Evolutionary conservation across 352 stramenopile genomes (phyloP).

Genomic region (Phytophthora brassicae): DNA sequence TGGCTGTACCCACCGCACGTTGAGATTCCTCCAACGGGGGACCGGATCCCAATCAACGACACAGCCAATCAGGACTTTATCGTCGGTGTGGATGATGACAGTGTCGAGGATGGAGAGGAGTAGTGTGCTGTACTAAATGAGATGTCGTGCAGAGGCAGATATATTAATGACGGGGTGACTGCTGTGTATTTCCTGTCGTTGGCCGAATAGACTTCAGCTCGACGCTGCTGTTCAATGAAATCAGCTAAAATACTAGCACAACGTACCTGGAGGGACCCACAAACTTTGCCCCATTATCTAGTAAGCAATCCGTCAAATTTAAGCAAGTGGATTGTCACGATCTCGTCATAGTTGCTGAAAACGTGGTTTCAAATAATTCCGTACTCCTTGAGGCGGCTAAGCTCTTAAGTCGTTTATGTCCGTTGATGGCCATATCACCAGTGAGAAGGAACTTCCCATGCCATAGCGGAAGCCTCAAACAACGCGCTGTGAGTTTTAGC

Average conservation of each 20-base stretch:
- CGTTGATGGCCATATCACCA: constrained; percentile 67
- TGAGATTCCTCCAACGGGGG: constrained; percentile 53
- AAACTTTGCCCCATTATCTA: constrained; percentile 83
- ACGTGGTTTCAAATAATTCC: background rate
- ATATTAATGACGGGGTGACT: too few relatives aligned
- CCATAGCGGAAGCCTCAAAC: constrained; percentile 74
- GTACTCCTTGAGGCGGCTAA: too few relatives aligned
- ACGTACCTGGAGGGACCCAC: constrained; percentile 67
- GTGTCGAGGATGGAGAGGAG: constrained; percentile 12
- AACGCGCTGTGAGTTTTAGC: constrained; percentile 47
- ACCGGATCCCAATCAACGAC: constrained; percentile 50
- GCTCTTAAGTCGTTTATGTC: too few relatives aligned
- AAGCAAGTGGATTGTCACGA: constrained; percentile 56
- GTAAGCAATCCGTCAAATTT: constrained; percentile 60
- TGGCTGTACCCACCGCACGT: constrained; percentile 79
- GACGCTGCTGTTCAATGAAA: too few relatives aligned
- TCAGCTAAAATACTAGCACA: too few relatives aligned
- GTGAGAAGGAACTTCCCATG: constrained; percentile 61
- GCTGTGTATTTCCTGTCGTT: constrained; percentile 11
- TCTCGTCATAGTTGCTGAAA: constrained; percentile 71
- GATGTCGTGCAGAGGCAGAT: too few relatives aligned
- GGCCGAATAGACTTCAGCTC: background rate
- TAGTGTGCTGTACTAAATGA: too few relatives aligned
- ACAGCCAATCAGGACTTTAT: constrained; percentile 57
- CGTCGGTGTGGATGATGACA: constrained; percentile 14